Evolutionary conservation across 148 eudicot species (phyloP).

Genomic region (Persicaria tinctoria): DNA sequence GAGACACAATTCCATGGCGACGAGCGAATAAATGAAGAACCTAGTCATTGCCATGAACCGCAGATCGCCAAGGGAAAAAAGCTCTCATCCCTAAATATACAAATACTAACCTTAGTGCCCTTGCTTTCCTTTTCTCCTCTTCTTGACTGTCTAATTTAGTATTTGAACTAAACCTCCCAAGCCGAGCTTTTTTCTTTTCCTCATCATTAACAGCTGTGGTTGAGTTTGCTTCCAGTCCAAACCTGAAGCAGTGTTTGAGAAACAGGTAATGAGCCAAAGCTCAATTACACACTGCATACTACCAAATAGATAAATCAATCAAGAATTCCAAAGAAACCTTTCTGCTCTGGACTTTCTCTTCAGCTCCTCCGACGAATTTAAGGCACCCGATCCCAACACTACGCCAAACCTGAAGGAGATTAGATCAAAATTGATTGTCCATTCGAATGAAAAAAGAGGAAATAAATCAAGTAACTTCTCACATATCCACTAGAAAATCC

Average conservation of each 20-base stretch:
- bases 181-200: constrained; percentile 78
- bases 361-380: constrained; percentile 59
- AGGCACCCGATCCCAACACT: constrained; percentile 33
- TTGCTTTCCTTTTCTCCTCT: constrained; percentile 92
- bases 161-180: constrained; percentile 48
- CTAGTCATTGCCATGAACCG: not conserved
- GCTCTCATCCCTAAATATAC: not conserved
- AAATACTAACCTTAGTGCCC: constrained; percentile 59
- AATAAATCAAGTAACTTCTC: not conserved
- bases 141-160: constrained; percentile 44
- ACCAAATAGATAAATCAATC: not conserved
- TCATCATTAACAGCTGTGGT: constrained; percentile 37
- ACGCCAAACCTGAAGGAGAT: constrained; percentile 51
- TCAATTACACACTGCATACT: not conserved
- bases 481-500: not conserved
- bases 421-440: constrained; percentile 5
- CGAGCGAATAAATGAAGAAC: not conserved
- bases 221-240: constrained; percentile 41
- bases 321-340: constrained; percentile 35
- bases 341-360: constrained; percentile 97
- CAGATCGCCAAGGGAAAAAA: not conserved
- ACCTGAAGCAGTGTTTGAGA: constrained; percentile 31
- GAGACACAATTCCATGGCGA: not conserved
- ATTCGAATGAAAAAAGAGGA: not conserved
- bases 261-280: not conserved